These are phyloP conservation scores for Saccharomyces hybrid DNA, from an alignment of 1,139 yeast species.

Conservation along the genomic window DNA sequence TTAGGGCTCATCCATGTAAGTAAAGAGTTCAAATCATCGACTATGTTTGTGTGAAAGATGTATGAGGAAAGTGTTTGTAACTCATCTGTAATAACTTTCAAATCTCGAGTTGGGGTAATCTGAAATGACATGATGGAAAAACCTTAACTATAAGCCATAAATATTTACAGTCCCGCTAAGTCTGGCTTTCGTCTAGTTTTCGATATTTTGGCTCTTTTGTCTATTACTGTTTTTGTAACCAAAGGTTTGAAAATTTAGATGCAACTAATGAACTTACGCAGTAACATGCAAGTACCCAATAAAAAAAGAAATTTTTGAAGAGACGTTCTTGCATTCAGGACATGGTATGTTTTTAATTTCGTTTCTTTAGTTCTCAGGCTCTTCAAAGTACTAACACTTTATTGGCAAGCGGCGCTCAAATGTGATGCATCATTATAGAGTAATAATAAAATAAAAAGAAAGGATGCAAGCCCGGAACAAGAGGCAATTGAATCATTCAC, in stretches of 20 bases:
- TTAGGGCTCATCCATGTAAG: conserved; percentile 26
- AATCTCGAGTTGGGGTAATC: not conserved
- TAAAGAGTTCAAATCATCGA: conserved; percentile 22
- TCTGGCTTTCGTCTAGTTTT: not conserved
- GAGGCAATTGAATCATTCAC: conserved; percentile 15
- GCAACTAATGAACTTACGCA: not conserved
- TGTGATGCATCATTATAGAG: not conserved
- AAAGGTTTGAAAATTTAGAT: not conserved
- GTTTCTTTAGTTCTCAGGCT: not conserved
- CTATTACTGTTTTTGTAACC: not conserved
- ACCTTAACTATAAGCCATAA: not conserved
- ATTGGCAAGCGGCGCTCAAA: not conserved
- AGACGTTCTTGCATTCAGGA: not conserved
- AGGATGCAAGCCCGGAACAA: conserved; percentile 2
- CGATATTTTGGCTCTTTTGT: not conserved
- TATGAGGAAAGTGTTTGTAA: not conserved
- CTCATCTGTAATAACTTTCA: not conserved
- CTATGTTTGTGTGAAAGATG: not conserved
- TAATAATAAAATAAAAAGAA: not conserved
- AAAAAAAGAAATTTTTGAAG: not conserved
- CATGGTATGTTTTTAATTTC: not conserved
- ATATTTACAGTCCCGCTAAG: not conserved
- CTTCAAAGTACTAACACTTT: not conserved
- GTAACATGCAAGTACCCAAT: not conserved
- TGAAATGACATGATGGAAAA: not conserved